These are phyloP conservation scores for Ophiostoma ulmi DNA, from an alignment of 2,329 filamentous ascomycete species.

Conservation along the genomic window DNA sequence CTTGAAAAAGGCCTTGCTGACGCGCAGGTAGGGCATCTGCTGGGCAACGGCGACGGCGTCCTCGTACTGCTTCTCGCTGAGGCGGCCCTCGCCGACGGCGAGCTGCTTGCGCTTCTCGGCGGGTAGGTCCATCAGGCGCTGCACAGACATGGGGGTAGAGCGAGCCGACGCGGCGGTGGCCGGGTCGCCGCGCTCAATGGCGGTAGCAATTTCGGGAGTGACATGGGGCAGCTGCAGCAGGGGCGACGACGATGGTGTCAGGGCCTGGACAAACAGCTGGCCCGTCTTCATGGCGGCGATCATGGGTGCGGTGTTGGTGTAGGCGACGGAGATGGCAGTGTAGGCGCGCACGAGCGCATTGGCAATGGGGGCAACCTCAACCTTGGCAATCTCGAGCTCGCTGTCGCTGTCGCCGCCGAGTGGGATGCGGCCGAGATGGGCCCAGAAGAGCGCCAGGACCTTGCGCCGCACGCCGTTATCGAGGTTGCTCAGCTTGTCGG, in stretches of 20 bases:
- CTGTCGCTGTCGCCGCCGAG: conserved; percentile 65
- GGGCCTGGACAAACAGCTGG: conserved; percentile 84
- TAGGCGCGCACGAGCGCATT: conserved; percentile 82
- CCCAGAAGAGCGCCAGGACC: conserved; percentile 85
- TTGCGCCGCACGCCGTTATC: conserved; percentile 79
- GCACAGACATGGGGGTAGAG: conserved; percentile 54
- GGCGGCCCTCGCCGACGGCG: conserved; percentile 62
- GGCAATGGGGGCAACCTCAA: conserved; percentile 81
- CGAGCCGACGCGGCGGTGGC: conserved; percentile 45
- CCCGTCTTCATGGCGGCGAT: conserved; percentile 74
- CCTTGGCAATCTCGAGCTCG: conserved; percentile 77
- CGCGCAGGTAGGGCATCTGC: conserved; percentile 75
- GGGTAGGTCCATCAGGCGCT: conserved; percentile 82
- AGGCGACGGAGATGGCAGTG: conserved; percentile 79
- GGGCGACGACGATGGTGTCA: conserved; percentile 76
- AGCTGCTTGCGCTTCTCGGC: conserved; percentile 67
- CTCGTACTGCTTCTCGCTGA: conserved; percentile 72
- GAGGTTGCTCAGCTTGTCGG: conserved; percentile 68
- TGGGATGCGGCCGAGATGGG: conserved; percentile 84
- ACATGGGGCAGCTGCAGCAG: conserved; percentile 89
- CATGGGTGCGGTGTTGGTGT: conserved; percentile 75
- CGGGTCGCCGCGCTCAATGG: conserved; percentile 70
- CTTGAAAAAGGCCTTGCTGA: conserved; percentile 97
- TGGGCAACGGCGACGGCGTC: conserved; percentile 70
- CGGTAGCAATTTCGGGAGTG: conserved; percentile 59